Percentiles rank a stretch among this genome's conserved stretches.
Conservation (phyloP, 1,284 basidiomycete species). For the Fomes fomentarius region DNA sequence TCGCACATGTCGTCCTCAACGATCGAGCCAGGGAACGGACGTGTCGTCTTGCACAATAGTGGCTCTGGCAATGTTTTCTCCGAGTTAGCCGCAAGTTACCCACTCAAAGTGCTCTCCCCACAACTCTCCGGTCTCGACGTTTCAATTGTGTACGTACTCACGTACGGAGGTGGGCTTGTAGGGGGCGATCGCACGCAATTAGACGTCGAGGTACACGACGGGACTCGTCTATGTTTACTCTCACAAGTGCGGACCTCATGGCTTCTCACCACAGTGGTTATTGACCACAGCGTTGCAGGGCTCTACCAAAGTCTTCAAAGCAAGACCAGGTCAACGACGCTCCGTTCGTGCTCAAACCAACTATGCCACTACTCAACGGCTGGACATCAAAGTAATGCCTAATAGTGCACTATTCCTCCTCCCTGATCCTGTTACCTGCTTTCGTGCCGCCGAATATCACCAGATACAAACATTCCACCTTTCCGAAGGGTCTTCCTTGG, state of each 20-base stretch:
- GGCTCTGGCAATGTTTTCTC: constrained; percentile 67
- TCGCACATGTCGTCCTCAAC: constrained; percentile 9
- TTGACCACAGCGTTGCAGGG: constrained; percentile 52
- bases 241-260: constrained; percentile 53
- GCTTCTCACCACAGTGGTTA: constrained; percentile 9
- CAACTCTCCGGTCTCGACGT: constrained; percentile 51
- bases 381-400: constrained; percentile 58
- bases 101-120: constrained; percentile 89
- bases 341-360: constrained; percentile 21
- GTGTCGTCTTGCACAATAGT: constrained; percentile 54
- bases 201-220: constrained; percentile 60
- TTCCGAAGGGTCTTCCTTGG: constrained; percentile 58
- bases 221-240: constrained; percentile 66
- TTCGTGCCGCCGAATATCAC: constrained; percentile 78
- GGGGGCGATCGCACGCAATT: constrained; percentile 82
- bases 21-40: constrained; percentile 40
- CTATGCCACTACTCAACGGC: constrained; percentile 46
- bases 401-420: constrained; percentile 73
- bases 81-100: constrained; percentile 83
- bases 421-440: constrained; percentile 94
- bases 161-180: constrained; percentile 94
- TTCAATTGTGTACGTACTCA: constrained; percentile 80
- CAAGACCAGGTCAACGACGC: constrained; percentile 50
- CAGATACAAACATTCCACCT: constrained; percentile 81
- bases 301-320: constrained; percentile 93